Evolutionary conservation across 495 filamentous ascomycete species (phyloP).

Genomic region (Cryomyces antarcticus): DNA sequence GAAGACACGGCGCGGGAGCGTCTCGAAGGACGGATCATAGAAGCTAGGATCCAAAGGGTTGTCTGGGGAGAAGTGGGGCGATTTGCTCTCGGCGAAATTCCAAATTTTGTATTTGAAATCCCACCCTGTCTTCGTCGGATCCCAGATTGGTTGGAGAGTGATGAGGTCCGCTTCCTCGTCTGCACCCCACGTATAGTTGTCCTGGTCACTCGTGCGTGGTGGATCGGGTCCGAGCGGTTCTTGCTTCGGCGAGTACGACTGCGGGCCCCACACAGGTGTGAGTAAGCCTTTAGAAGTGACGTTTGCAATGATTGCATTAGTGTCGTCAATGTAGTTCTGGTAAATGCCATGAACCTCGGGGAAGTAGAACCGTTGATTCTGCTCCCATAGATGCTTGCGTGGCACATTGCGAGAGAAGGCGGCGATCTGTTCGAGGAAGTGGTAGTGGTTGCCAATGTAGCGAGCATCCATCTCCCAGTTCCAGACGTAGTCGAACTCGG

Average conservation of each 20-base stretch:
- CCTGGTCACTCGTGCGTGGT: conserved; percentile 28
- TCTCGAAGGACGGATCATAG: conserved; percentile 10
- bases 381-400: conserved; percentile 51
- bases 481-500: conserved; percentile 57
- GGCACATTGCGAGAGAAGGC: conserved; percentile 41
- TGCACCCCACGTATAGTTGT: conserved; percentile 51
- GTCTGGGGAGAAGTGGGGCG: conserved; percentile 12
- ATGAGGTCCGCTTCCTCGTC: conserved; percentile 61
- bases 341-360: conserved; percentile 40
- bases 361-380: conserved; percentile 52
- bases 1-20: conserved; percentile 40
- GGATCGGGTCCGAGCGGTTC: conserved; percentile 38
- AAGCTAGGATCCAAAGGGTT: conserved; percentile 11
- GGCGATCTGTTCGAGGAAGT: conserved; percentile 38
- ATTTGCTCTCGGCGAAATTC: conserved; percentile 24
- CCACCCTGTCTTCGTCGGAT: conserved; percentile 43
- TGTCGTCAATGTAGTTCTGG: conserved; percentile 32
- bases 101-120: conserved; percentile 38
- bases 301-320: conserved; percentile 15
- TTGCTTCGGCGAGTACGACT: conserved; percentile 26
- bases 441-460: conserved; percentile 49
- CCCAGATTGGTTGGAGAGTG: conserved; percentile 48
- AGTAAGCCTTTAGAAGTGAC: conserved; percentile 12
- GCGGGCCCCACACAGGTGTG: conserved; percentile 41
- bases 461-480: conserved; percentile 61